phyloP scores from a whole-genome alignment of 2,329 filamentous ascomycete species.

The Sarocladium oryzae region DNA sequence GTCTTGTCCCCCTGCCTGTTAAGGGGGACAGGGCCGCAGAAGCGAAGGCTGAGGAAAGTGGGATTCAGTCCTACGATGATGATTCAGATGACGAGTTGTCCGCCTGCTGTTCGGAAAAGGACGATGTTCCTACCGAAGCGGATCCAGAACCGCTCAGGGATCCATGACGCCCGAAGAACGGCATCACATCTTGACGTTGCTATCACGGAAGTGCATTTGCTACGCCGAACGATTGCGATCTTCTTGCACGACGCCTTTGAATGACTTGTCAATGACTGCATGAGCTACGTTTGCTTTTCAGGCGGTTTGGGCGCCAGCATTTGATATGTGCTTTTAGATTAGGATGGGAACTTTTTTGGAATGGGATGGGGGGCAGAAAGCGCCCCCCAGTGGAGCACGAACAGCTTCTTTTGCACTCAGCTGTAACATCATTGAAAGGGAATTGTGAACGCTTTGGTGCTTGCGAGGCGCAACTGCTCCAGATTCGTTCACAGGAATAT shows the following conservation, averaged over 20 bases:
- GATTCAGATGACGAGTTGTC: background rate
- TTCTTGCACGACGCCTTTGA: background rate
- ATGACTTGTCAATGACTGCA: slow-evolving; percentile 5
- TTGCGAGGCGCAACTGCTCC: background rate
- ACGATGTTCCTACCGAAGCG: background rate
- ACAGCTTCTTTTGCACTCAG: background rate
- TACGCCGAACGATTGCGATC: too few species aligned
- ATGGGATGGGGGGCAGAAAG: background rate
- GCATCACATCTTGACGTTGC: background rate
- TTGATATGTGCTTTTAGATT: background rate
- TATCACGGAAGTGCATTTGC: too few species aligned
- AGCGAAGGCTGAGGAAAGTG: background rate
- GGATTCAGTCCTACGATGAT: slow-evolving; percentile 1
- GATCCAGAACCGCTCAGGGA: background rate
- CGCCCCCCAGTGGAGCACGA: background rate
- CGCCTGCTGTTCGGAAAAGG: background rate
- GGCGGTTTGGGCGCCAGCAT: background rate
- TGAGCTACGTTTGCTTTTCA: background rate
- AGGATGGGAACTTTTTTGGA: slow-evolving; percentile 6
- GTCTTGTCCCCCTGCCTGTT: slow-evolving; percentile 4
- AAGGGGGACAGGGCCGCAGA: background rate
- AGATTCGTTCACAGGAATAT: background rate
- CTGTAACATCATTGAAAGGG: slow-evolving; percentile 2
- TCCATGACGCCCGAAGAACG: background rate
- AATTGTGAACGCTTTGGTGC: background rate